Percentiles rank a stretch among this genome's conserved stretches.
Conservation (phyloP, 2,329 filamentous ascomycete genomes). For the Claviceps citrina region DNA sequence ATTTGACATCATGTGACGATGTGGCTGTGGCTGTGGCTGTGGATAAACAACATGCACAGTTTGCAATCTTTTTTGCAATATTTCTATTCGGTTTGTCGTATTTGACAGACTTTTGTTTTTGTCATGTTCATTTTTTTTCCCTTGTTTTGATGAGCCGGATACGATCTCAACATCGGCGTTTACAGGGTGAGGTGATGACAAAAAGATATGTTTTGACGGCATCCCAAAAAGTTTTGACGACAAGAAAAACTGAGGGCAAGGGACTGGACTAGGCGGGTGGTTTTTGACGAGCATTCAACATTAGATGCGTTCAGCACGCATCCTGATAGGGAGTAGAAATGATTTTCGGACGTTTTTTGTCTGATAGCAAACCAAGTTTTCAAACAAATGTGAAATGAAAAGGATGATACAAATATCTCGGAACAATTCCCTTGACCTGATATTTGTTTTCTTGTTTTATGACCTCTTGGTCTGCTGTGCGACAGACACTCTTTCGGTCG, state of each 20-base stretch:
- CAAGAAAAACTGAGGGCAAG: slow-evolving; percentile 17
- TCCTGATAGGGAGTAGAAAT: slow-evolving; percentile 16
- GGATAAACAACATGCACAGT: no score
- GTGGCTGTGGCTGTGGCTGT: slow-evolving; percentile 3
- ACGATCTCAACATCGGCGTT: slow-evolving; percentile 48
- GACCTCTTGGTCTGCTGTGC: no score
- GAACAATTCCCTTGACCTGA: no score
- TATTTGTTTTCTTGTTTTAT: no score
- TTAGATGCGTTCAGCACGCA: slow-evolving; percentile 18
- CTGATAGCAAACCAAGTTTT: no score
- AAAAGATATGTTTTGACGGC: slow-evolving; percentile 19
- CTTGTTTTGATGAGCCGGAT: slow-evolving; percentile 23
- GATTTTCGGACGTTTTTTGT: no score
- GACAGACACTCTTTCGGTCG: no score
- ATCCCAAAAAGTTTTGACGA: slow-evolving; percentile 21
- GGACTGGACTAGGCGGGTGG: slow-evolving; percentile 9
- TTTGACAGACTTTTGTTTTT: neutral
- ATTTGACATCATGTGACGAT: slow-evolving; percentile 7
- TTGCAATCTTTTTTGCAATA: no score
- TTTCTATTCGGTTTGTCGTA: no score
- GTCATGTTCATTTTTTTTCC: neutral
- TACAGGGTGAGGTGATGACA: slow-evolving; percentile 21
- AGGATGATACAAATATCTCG: no score
- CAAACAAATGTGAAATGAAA: no score
- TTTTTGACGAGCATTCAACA: slow-evolving; percentile 26